Conservation (phyloP, 2,329 filamentous ascomycete genomes). For the Alternaria triticimaculans region DNA sequence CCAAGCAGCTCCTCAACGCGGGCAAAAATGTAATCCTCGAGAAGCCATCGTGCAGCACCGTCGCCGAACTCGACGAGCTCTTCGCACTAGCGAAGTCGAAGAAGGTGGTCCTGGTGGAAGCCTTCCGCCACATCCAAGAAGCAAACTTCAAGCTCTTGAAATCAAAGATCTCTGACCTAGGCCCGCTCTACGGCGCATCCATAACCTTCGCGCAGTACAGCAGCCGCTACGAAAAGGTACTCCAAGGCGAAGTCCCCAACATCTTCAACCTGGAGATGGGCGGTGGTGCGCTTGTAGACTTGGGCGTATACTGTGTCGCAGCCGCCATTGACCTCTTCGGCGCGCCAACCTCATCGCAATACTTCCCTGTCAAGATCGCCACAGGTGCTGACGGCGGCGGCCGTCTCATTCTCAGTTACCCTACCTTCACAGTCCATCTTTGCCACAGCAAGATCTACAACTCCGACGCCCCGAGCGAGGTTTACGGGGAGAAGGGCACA, state of each 20-base stretch:
- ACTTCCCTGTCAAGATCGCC: constrained; percentile 52
- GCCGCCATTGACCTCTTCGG: constrained; percentile 58
- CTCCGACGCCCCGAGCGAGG: constrained; percentile 52
- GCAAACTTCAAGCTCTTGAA: constrained; percentile 56
- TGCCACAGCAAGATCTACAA: constrained; percentile 53
- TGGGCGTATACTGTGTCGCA: constrained; percentile 57
- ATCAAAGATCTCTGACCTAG: constrained; percentile 47
- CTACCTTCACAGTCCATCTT: constrained; percentile 54
- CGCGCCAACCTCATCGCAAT: constrained; percentile 49
- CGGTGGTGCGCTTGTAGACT: constrained; percentile 56
- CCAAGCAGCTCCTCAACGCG: constrained; percentile 51
- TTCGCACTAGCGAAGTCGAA: constrained; percentile 52
- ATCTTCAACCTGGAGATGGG: constrained; percentile 57
- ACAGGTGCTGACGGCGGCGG: constrained; percentile 58
- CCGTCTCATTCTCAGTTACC: constrained; percentile 53
- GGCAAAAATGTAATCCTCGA: constrained; percentile 60
- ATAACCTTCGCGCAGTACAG: constrained; percentile 56
- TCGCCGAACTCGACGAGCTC: constrained; percentile 52
- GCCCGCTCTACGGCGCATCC: constrained; percentile 53
- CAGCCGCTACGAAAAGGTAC: constrained; percentile 55
- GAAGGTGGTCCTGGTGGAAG: constrained; percentile 55
- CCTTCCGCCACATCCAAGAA: constrained; percentile 59
- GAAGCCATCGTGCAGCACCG: constrained; percentile 56
- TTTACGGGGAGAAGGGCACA: constrained; percentile 58
- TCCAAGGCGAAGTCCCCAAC: constrained; percentile 55